Evolutionary conservation across 495 filamentous ascomycete genomes (phyloP), one percentile per base, ranked within the genome.

Genomic region (Podospora pseudocomata): DNA sequence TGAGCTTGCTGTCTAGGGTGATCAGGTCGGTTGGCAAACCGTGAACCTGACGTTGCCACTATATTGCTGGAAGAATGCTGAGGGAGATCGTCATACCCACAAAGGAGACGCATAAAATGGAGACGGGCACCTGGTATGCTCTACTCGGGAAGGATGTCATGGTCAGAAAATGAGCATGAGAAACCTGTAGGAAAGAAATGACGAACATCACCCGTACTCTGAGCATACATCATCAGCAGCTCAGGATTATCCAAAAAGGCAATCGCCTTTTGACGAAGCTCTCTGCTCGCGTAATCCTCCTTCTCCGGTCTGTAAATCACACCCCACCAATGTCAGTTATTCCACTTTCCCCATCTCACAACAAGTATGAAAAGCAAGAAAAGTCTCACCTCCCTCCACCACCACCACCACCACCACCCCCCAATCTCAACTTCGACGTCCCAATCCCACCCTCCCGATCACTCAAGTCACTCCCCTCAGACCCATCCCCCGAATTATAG

Each of bases 201-300:
- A 73, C 78, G 71, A 74, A 86, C 84, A 57, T 82, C 78, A 60
- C 73, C 78, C 49, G 80, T 79, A 49, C 78, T 75, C 64, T 83
- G 76, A 16, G 84, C 79, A 30, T 82, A 79, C 82, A 86, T 86
- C 79, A 84, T 84, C 27, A 87, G 73, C 64, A 84, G 68, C 67
- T 87, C 85, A 1, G 84, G 84, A 60, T 70, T 82, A 60, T 84
- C 80, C 0, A 87, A 74, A 28, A 83, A 79, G 23, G 80, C 71
- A 18, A 79, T 73, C 34, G 84, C 84, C 28, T 78, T 70, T 49
- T 79, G 73, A 2, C 81, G 80, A 13, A 74, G 74, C 66, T 84
- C 79, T 18, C 59, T 19, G 3, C 57, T 28, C 39, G 68, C 68
- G 65, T 76, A 83, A 23, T 79, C 64, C 65, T 73, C 72, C 59